Conservation (phyloP, 208 protist species). For the Acanthamoeba sp. region DNA sequence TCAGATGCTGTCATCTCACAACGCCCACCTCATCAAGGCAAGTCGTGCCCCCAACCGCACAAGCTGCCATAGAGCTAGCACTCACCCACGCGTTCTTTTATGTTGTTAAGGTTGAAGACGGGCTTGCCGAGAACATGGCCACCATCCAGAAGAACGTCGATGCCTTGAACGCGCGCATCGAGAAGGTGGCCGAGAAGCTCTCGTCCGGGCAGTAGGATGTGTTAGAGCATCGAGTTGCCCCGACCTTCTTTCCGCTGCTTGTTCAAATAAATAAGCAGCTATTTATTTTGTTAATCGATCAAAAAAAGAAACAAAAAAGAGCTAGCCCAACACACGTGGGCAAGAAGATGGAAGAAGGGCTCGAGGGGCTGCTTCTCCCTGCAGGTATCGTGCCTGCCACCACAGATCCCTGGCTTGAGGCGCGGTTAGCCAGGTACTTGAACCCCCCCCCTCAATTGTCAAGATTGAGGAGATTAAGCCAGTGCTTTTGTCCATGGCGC, state of each 20-base stretch:
- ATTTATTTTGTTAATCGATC: neutral
- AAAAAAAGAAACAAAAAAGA: neutral
- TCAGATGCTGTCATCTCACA: slow-evolving; percentile 64
- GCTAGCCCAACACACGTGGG: too few species aligned
- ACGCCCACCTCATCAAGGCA: slow-evolving; percentile 53
- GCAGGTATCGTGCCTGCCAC: neutral
- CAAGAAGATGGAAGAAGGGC: neutral
- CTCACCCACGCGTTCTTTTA: neutral
- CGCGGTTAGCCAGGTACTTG: neutral
- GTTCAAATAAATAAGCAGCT: neutral
- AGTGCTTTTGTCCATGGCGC: neutral
- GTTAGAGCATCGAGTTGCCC: neutral
- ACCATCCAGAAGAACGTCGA: slow-evolving; percentile 76
- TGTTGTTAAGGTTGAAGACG: slow-evolving; percentile 54
- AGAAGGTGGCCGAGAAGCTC: slow-evolving; percentile 26
- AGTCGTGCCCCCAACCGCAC: neutral
- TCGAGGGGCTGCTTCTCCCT: neutral
- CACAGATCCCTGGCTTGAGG: slow-evolving; percentile 44
- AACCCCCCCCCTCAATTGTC: neutral
- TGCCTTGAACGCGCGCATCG: slow-evolving; percentile 28
- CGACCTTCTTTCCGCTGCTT: neutral
- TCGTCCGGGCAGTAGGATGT: neutral
- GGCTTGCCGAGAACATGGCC: slow-evolving; percentile 67
- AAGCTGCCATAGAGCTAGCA: too few species aligned
- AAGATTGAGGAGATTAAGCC: neutral